Percentiles rank a stretch among this genome's conserved stretches.
Conservation (phyloP, 2,329 filamentous ascomycete species). For the Exophiala spinifera region DNA sequence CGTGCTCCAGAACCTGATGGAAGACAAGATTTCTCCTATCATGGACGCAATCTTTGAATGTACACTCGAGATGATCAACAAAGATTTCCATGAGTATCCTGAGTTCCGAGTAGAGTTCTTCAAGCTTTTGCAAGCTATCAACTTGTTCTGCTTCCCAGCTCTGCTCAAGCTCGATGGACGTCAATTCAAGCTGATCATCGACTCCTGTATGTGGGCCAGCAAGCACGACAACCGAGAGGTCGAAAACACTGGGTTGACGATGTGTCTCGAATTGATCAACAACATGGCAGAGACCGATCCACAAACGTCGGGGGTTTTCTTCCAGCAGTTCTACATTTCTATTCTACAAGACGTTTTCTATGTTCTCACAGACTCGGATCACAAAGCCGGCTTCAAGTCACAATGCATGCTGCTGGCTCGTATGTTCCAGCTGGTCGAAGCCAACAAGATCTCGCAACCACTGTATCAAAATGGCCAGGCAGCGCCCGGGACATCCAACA, state of each 20-base stretch:
- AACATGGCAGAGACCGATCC: constrained; percentile 93
- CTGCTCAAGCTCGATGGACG: constrained; percentile 90
- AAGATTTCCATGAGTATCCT: constrained; percentile 98
- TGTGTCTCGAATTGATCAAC: constrained; percentile 95
- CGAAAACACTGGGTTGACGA: constrained; percentile 91
- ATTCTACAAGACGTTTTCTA: constrained; percentile 99
- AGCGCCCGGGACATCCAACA: constrained; percentile 77
- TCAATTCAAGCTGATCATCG: constrained; percentile 99
- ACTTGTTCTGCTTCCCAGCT: constrained; percentile 93
- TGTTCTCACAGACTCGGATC: constrained; percentile 92
- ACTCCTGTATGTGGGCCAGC: constrained; percentile 99
- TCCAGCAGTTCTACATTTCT: constrained; percentile 93
- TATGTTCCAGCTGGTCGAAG: constrained; percentile 93
- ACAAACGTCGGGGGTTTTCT: constrained; percentile 87
- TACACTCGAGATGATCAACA: constrained; percentile 99
- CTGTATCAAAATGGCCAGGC: constrained; percentile 86
- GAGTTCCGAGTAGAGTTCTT: constrained; percentile 99
- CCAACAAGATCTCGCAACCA: constrained; percentile 85
- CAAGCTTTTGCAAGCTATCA: constrained; percentile 92
- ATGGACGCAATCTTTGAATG: constrained; percentile 99
- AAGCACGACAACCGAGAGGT: constrained; percentile 99
- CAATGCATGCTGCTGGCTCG: constrained; percentile 90
- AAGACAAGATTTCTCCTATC: constrained; percentile 93
- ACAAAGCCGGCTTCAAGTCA: constrained; percentile 98
- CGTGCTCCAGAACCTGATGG: constrained; percentile 74